Evolutionary conservation across 148 eudicot genomes (phyloP).

Genomic region (Polygonum maritimum): DNA sequence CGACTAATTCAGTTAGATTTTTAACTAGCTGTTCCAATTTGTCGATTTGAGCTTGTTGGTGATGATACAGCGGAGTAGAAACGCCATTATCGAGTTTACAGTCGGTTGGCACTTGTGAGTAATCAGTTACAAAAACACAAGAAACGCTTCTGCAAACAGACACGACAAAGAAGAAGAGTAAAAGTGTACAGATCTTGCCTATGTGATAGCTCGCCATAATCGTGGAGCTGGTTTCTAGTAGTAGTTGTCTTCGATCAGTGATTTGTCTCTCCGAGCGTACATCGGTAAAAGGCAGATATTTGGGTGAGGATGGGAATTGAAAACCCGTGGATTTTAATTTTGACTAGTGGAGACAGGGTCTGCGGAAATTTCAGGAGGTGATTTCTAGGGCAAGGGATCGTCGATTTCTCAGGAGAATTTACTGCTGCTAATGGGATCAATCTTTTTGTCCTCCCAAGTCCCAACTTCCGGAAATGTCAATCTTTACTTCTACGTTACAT

Average conservation of each 20-base stretch:
- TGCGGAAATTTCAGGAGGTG: not conserved
- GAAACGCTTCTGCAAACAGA: conserved; percentile 9
- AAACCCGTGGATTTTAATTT: not conserved
- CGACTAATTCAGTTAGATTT: conserved; percentile 52
- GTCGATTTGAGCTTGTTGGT: conserved; percentile 55
- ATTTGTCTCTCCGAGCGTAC: not conserved
- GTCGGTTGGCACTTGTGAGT: conserved; percentile 8
- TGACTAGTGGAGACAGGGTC: not conserved
- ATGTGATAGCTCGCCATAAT: conserved; percentile 21
- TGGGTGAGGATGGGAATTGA: conserved; percentile 1
- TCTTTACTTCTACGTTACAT: not conserved
- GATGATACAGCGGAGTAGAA: conserved; percentile 10
- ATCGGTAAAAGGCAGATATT: not conserved
- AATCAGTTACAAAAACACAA: conserved; percentile 29
- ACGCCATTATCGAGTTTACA: not conserved
- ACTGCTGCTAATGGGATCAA: not conserved
- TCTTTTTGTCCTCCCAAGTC: not conserved
- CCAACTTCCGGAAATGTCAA: not conserved
- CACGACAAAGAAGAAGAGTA: conserved; percentile 23
- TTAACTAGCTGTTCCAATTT: conserved; percentile 59
- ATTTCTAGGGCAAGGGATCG: conserved; percentile 1
- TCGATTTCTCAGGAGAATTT: conserved; percentile 20
- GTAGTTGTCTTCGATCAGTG: not conserved
- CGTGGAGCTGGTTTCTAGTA: not conserved
- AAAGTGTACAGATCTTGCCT: conserved; percentile 46